A percentile compares a stretch with the other conserved stretches of the same genome.
phyloP scores from a whole-genome alignment of 2,329 filamentous ascomycete genomes.

The Biscogniauxia marginata region DNA sequence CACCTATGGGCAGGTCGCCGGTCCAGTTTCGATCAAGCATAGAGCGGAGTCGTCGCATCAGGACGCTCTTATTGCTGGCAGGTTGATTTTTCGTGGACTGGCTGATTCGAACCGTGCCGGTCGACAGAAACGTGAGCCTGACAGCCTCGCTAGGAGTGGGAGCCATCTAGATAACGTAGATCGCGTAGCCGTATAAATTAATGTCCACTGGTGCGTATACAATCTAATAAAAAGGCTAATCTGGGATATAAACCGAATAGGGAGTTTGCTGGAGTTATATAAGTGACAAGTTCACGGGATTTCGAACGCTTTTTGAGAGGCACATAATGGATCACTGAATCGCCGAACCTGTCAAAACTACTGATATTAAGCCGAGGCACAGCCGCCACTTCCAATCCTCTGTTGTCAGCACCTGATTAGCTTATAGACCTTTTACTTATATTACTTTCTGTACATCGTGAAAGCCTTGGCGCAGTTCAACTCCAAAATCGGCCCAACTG shows the following conservation, averaged over 20 bases:
- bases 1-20: slow-evolving; percentile 19
- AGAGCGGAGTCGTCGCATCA: slow-evolving; percentile 20
- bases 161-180: not conserved
- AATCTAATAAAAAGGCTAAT: no score
- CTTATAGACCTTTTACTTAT: no score
- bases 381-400: no score
- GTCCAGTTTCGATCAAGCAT: slow-evolving; percentile 19
- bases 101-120: slow-evolving; percentile 19
- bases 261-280: not conserved
- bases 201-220: no score
- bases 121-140: slow-evolving; percentile 2
- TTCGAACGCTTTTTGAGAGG: no score
- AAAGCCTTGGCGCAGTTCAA: no score
- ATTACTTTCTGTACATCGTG: not conserved
- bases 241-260: not conserved
- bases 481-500: not conserved
- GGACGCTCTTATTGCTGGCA: slow-evolving; percentile 14
- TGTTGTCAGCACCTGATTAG: no score
- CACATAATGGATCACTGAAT: not conserved
- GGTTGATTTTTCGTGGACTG: slow-evolving; percentile 17
- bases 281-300: not conserved
- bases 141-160: not conserved
- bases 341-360: slow-evolving; percentile 1
- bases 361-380: not conserved
- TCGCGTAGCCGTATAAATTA: no score